Base-by-base conservation (phyloP, 306 rosid genomes). In the Hylodesmum podocarpum region DNA sequence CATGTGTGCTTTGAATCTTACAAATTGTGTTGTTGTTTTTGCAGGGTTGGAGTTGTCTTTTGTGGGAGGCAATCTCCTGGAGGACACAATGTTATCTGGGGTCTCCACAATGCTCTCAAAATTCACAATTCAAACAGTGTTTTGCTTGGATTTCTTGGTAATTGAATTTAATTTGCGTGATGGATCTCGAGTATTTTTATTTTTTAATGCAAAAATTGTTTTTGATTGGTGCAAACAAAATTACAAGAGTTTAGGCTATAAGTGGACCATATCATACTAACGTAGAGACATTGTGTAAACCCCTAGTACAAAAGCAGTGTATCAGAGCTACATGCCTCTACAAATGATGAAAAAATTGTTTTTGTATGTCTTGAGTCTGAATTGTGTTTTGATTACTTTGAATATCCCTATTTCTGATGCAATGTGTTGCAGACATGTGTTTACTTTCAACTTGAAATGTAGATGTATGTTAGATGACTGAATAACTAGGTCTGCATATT, bases 31-130 rank as follows among this genome's bases (percentile, higher is more conserved):
- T 80, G 59, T 55, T 80, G 77, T 54, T 46, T 55, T 22, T 58
- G 61, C 78, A 95, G 97, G 89, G 99, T 95, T 19, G 99, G 99
- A 46, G 3, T 95, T 78, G 96, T 95, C 80, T 95, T 95, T 67
- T 89, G 96, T 79, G 99, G 99, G 34, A 89, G 99, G 79, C 99
- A 95, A 81, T 95, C 99, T 73, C 99, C 99, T 41, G 99, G 99
- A 61, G 99, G 99, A 46, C 99, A 95, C 86, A 95, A 95, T 77
- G 97, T 92, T 65, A 85, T 92, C 10, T 95, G 99, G 99, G 99
- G 99, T 53, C 97, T 92, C 78, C 85, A 78, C 55, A 49, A 63
- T 16, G 98, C 99, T 69, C 94, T 95, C 63, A 91, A 92, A 85
- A 72, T 81, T 75, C 97, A 91, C 91, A 95, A 95, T 81, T 84